Evolutionary conservation across 2,329 filamentous ascomycete species (phyloP).

Genomic region (Talaromyces sp.): DNA sequence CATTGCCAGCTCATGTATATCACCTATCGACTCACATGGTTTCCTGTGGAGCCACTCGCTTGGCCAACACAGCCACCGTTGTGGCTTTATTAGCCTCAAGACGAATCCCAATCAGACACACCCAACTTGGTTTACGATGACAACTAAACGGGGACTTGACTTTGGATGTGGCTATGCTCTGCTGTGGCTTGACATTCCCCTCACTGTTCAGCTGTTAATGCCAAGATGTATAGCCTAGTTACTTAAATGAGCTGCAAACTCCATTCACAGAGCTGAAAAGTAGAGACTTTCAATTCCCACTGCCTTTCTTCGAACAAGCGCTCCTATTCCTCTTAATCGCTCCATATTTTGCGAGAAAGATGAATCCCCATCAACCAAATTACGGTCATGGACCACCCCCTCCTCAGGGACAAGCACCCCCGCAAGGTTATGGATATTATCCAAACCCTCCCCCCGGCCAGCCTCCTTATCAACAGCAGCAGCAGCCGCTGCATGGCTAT

Average conservation of each 20-base stretch:
- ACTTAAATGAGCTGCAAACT: background rate
- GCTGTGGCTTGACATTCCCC: background rate
- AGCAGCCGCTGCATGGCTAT: background rate
- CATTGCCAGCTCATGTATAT: background rate
- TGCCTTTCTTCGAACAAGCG: background rate
- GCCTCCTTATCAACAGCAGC: background rate
- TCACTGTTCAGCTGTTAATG: background rate
- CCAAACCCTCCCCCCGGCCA: background rate
- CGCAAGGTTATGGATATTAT: background rate
- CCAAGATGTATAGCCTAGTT: background rate
- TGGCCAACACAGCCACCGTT: background rate
- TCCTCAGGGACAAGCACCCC: background rate
- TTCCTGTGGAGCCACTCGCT: background rate
- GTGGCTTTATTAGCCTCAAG: background rate
- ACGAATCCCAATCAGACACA: background rate
- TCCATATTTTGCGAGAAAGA: background rate
- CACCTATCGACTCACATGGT: background rate
- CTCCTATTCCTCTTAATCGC: background rate
- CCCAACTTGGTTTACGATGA: background rate
- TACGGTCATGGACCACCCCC: background rate
- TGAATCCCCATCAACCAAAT: background rate
- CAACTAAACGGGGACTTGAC: background rate
- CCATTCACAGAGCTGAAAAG: background rate
- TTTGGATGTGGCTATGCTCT: background rate
- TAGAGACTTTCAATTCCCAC: background rate